phyloP scores from a whole-genome alignment of 2,329 filamentous ascomycete genomes.

The Paecilomyces fulvus region DNA sequence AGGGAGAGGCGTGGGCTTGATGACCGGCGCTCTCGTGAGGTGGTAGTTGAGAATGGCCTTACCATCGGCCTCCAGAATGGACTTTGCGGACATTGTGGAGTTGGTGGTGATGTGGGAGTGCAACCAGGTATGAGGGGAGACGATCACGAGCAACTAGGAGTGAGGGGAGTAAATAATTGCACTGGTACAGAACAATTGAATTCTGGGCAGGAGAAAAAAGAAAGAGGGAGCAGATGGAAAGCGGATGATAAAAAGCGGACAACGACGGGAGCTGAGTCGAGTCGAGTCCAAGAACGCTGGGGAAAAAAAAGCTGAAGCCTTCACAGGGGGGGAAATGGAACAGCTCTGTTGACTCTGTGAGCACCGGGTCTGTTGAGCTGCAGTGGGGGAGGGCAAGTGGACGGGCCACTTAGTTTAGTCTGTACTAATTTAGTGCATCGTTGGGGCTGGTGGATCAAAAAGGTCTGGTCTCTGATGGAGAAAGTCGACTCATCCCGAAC shows the following conservation, averaged over 20 bases:
- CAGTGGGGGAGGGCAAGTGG: background rate
- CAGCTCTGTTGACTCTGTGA: background rate
- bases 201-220: background rate
- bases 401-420: background rate
- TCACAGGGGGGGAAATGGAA: background rate
- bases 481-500: background rate
- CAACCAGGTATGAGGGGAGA: slow-evolving; percentile 5
- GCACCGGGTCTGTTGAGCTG: background rate
- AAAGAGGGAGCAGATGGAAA: background rate
- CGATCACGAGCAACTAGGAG: slow-evolving; percentile 17
- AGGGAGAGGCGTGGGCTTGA: slow-evolving; percentile 95
- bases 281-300: background rate
- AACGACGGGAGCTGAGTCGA: background rate
- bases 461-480: background rate
- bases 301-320: background rate
- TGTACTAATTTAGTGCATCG: background rate
- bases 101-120: slow-evolving; percentile 2
- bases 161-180: background rate
- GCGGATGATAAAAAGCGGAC: background rate
- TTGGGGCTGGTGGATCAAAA: background rate
- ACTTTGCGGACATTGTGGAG: slow-evolving; percentile 80
- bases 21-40: slow-evolving; percentile 91
- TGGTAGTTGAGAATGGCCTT: slow-evolving; percentile 99
- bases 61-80: slow-evolving; percentile 97
- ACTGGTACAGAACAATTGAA: background rate